Conservation (phyloP, 768 basidiomycete genomes). For the Trametopsis cervina region DNA sequence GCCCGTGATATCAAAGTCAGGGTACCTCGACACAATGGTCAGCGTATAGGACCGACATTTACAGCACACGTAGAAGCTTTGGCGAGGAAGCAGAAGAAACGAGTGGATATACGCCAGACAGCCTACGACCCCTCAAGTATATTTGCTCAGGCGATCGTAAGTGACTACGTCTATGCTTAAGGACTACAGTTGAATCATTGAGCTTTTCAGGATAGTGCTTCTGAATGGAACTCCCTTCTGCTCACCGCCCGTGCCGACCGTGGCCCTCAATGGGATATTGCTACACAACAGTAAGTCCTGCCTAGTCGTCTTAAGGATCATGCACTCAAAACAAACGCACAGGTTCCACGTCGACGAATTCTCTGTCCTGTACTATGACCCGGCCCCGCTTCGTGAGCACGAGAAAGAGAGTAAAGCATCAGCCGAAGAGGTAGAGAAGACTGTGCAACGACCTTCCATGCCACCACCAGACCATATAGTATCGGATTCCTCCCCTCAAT, state of each 20-base stretch:
- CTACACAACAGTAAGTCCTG: conserved; percentile 69
- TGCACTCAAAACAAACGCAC: too few species aligned
- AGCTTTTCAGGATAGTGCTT: conserved; percentile 59
- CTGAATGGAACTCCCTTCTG: conserved; percentile 81
- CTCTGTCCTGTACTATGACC: conserved; percentile 70
- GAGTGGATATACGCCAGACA: conserved; percentile 57
- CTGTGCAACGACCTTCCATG: conserved; percentile 12
- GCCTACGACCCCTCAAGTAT: conserved; percentile 42
- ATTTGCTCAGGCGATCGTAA: conserved; percentile 59
- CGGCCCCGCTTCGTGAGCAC: conserved; percentile 41
- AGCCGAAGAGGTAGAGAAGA: conserved; percentile 11
- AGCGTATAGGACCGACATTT: conserved; percentile 60
- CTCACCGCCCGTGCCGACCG: conserved; percentile 73
- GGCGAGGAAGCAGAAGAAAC: conserved; percentile 41
- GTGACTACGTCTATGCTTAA: conserved; percentile 22
- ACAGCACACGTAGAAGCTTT: conserved; percentile 49
- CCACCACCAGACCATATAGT: conserved; percentile 9
- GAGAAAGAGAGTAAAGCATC: conserved; percentile 20
- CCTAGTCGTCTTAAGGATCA: too few species aligned
- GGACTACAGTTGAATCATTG: background rate
- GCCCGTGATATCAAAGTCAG: conserved; percentile 51
- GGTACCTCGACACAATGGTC: conserved; percentile 72
- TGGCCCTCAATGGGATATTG: conserved; percentile 85
- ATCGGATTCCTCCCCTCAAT: conserved; percentile 12
- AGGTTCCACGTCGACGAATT: conserved; percentile 74